phyloP scores from a whole-genome alignment of 306 rosid genomes.

The Senna siamea region DNA sequence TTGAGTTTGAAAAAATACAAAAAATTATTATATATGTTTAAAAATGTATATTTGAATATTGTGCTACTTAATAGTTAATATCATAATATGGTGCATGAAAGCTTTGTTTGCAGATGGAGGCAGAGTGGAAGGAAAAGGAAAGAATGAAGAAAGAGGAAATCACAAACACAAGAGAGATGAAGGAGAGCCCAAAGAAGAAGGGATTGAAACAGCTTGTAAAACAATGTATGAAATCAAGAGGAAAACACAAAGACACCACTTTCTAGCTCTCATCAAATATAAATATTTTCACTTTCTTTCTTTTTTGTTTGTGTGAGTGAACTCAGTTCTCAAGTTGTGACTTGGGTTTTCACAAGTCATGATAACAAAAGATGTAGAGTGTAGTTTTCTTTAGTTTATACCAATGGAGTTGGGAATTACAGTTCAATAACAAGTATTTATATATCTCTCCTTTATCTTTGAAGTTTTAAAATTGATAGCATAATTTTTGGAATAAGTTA shows the following conservation, averaged over 20 bases:
- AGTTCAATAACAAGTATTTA: too few species aligned
- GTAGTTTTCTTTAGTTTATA: too few species aligned
- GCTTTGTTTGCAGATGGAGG: conserved; percentile 69
- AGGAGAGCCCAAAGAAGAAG: conserved; percentile 38
- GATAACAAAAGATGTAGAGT: background rate
- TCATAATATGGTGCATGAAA: background rate
- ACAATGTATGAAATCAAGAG: conserved; percentile 46
- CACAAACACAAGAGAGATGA: conserved; percentile 29
- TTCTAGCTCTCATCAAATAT: background rate
- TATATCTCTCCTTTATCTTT: too few species aligned
- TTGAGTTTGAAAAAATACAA: too few species aligned
- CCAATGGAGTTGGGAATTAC: too few species aligned
- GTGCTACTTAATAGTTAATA: too few species aligned
- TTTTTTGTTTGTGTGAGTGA: background rate
- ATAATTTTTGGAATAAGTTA: too few species aligned
- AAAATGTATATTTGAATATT: too few species aligned
- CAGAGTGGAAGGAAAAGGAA: conserved; percentile 42
- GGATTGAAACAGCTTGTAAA: conserved; percentile 59
- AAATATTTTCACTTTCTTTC: background rate
- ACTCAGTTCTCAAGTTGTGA: background rate
- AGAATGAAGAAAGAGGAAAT: background rate
- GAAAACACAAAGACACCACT: conserved; percentile 1
- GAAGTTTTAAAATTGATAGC: too few species aligned
- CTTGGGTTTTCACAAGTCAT: background rate
- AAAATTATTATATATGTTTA: too few species aligned